A percentile compares a stretch with the other conserved stretches of the same genome.
Evolutionary conservation across 371 early-diverging fungal genomes (phyloP).

Genomic region (Mortierella sp.): DNA sequence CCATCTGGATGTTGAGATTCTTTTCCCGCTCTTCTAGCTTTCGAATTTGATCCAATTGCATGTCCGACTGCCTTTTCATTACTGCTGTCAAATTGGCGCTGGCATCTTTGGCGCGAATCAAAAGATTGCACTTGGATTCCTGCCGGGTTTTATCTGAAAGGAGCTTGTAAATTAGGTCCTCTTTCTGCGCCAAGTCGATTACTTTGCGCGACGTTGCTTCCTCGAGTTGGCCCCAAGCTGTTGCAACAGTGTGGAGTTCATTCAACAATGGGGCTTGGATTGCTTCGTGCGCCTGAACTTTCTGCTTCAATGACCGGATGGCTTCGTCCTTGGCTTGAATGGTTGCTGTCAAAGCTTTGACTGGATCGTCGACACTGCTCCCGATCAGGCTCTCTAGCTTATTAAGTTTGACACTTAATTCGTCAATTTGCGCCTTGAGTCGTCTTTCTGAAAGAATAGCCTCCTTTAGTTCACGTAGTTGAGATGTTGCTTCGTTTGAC

Average conservation of each 20-base stretch:
- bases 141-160: slow-evolving; percentile 70
- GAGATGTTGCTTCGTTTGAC: slow-evolving; percentile 27
- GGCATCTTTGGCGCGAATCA: slow-evolving; percentile 79
- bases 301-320: slow-evolving; percentile 61
- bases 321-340: slow-evolving; percentile 48
- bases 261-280: slow-evolving; percentile 60
- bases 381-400: slow-evolving; percentile 56
- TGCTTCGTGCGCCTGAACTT: slow-evolving; percentile 40
- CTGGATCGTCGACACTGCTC: slow-evolving; percentile 21
- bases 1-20: slow-evolving; percentile 72
- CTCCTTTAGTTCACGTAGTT: slow-evolving; percentile 39
- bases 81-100: slow-evolving; percentile 75
- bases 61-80: slow-evolving; percentile 80
- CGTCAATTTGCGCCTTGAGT: slow-evolving; percentile 32
- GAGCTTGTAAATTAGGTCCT: slow-evolving; percentile 82
- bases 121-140: slow-evolving; percentile 52
- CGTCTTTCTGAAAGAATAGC: slow-evolving; percentile 32
- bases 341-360: slow-evolving; percentile 32
- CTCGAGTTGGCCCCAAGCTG: slow-evolving; percentile 83
- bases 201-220: slow-evolving; percentile 84
- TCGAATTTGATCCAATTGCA: slow-evolving; percentile 85
- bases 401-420: slow-evolving; percentile 38
- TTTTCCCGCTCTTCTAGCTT: slow-evolving; percentile 83
- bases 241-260: slow-evolving; percentile 84
- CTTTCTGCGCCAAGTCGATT: slow-evolving; percentile 77